These are phyloP conservation scores for Oryza australiensis DNA, from an alignment of 176 grass and related monocot genomes.

Conservation along the genomic window DNA sequence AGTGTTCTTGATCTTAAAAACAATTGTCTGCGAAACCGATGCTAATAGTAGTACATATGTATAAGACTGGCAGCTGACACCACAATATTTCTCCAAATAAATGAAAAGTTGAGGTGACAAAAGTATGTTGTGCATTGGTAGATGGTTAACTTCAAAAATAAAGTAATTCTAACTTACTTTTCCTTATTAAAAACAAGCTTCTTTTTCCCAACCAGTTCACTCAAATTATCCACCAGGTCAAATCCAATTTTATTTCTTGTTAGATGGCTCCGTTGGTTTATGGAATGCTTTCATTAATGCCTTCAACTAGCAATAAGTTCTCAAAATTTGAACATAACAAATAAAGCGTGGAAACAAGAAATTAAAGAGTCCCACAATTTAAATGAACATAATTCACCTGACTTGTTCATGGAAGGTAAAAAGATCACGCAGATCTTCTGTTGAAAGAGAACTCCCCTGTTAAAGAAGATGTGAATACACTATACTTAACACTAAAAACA, in stretches of 20 bases:
- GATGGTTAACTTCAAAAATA: slow-evolving; percentile 17
- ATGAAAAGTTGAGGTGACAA: slow-evolving; percentile 6
- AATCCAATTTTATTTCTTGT: slow-evolving; percentile 18
- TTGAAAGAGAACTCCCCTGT: slow-evolving; percentile 85
- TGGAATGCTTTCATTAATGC: slow-evolving; percentile 9
- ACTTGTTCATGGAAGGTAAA: slow-evolving; percentile 84
- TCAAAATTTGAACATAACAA: neutral
- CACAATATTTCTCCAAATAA: neutral
- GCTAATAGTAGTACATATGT: neutral
- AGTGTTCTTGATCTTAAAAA: slow-evolving; percentile 18
- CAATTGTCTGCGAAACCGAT: neutral
- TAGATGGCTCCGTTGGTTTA: slow-evolving; percentile 7
- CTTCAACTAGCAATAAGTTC: slow-evolving; percentile 14
- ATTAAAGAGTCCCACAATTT: neutral
- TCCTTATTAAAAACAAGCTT: too few relatives aligned
- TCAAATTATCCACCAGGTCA: neutral
- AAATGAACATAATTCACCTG: slow-evolving; percentile 51
- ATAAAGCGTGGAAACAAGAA: neutral
- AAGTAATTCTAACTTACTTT: neutral
- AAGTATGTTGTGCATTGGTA: neutral
- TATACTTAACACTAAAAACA: slow-evolving; percentile 16
- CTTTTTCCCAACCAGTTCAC: neutral
- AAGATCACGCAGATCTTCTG: slow-evolving; percentile 89
- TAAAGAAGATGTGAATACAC: slow-evolving; percentile 38
- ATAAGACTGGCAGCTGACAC: slow-evolving; percentile 11